Evolutionary conservation across 352 stramenopile genomes (phyloP).

Genomic region (Globisporangium abappressorium): DNA sequence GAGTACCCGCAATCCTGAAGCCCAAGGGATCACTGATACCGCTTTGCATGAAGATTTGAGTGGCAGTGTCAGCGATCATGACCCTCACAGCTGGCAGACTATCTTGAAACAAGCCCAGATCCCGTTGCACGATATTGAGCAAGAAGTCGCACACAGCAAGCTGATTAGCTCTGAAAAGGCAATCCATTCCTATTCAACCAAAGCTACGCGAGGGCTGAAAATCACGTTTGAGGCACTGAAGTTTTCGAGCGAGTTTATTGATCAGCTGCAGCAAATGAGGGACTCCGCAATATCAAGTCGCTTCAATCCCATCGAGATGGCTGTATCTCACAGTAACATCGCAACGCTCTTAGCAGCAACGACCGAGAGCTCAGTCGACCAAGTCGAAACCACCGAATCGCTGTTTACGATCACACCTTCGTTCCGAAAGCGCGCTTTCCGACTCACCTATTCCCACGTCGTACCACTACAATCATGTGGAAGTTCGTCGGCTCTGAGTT

Average conservation of each 20-base stretch:
- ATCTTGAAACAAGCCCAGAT: conserved; percentile 8
- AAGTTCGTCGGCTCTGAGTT: background rate
- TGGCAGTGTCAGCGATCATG: conserved; percentile 1
- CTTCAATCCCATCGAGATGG: conserved; percentile 49
- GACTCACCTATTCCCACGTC: conserved; percentile 36
- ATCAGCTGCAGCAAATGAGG: conserved; percentile 39
- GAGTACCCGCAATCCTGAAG: background rate
- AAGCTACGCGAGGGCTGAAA: conserved; percentile 23
- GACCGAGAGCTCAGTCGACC: background rate
- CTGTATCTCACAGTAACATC: conserved; percentile 36
- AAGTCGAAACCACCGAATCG: background rate
- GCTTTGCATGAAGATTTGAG: background rate
- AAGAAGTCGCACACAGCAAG: background rate
- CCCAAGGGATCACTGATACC: background rate
- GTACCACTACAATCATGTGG: conserved; percentile 15
- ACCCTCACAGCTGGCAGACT: conserved; percentile 15
- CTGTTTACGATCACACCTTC: conserved; percentile 50
- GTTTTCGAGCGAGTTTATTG: conserved; percentile 33
- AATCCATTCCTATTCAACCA: background rate
- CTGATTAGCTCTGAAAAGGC: background rate
- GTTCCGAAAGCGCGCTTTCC: conserved; percentile 40
- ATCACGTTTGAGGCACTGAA: conserved; percentile 48
- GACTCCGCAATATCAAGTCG: conserved; percentile 47
- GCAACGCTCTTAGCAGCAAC: conserved; percentile 8
- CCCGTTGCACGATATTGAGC: background rate